Conservation (phyloP, 148 eudicot species). For the Rhododendron griersonianum region DNA sequence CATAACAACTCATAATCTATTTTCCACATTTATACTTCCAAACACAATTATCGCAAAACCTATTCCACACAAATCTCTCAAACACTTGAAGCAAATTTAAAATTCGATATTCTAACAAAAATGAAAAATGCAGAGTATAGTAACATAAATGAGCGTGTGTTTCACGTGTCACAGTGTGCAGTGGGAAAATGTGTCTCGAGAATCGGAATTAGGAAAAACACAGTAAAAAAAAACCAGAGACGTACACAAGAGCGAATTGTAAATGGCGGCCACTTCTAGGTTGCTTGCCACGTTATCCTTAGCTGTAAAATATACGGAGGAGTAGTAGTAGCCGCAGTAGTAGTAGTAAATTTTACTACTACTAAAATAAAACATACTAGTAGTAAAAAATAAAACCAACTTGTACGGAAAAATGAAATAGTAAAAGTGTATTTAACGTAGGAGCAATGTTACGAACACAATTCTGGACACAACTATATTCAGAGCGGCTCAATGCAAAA, state of each 20-base stretch:
- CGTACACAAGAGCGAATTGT: slow-evolving; percentile 7
- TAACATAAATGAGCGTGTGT: not conserved
- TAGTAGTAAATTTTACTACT: not conserved
- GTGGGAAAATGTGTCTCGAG: not conserved
- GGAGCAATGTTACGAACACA: too few species aligned
- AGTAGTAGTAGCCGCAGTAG: not conserved
- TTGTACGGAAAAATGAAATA: not conserved
- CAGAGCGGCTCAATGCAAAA: too few species aligned
- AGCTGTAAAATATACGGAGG: slow-evolving; percentile 30
- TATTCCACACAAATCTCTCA: too few species aligned
- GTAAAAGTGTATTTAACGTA: not conserved
- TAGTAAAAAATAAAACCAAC: too few species aligned
- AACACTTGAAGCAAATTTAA: too few species aligned
- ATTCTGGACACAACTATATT: too few species aligned
- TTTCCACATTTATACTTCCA: too few species aligned
- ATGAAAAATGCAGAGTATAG: too few species aligned
- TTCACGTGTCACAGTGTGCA: not conserved
- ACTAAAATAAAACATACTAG: too few species aligned
- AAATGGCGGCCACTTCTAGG: slow-evolving; percentile 39
- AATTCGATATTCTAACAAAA: too few species aligned
- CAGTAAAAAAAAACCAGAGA: not conserved
- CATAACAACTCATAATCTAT: too few species aligned
- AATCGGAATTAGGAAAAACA: slow-evolving; percentile 1
- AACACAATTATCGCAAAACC: too few species aligned
- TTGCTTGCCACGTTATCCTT: slow-evolving; percentile 42